Percentiles rank a stretch among this genome's conserved stretches.
These are phyloP conservation scores for Cyclocybe aegerita DNA, from an alignment of 768 basidiomycete species.

Conservation along the genomic window DNA sequence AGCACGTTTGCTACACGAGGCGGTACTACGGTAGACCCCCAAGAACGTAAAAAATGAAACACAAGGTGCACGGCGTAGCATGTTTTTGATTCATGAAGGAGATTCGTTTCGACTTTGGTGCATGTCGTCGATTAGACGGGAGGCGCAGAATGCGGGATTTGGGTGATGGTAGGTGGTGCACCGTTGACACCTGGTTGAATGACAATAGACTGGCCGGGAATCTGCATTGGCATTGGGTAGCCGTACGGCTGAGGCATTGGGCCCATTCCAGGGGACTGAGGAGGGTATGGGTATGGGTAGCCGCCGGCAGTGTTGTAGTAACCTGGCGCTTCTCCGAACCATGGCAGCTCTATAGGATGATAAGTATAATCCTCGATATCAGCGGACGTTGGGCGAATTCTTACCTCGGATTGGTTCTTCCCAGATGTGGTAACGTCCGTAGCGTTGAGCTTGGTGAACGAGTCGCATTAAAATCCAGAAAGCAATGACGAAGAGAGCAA, in stretches of 20 bases:
- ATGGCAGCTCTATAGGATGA: slow-evolving; percentile 54
- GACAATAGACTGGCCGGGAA: slow-evolving; percentile 61
- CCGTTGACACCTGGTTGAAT: slow-evolving; percentile 69
- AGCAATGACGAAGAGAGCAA: slow-evolving; percentile 45
- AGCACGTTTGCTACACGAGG: slow-evolving; percentile 21
- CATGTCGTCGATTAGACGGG: slow-evolving; percentile 19
- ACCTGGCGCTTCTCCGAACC: slow-evolving; percentile 74
- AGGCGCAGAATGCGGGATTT: slow-evolving; percentile 41
- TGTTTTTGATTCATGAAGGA: slow-evolving; percentile 2
- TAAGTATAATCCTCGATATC: neutral
- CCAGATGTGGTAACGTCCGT: slow-evolving; percentile 58
- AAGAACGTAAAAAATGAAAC: neutral
- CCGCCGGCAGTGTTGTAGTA: slow-evolving; percentile 48
- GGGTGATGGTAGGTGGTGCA: slow-evolving; percentile 57
- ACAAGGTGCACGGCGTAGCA: neutral
- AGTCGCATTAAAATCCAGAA: slow-evolving; percentile 58
- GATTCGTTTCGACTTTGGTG: neutral
- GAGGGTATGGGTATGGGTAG: slow-evolving; percentile 20
- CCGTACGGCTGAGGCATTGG: slow-evolving; percentile 5
- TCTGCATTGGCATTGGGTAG: slow-evolving; percentile 21
- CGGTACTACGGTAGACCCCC: neutral
- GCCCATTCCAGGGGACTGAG: no score
- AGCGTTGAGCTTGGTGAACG: slow-evolving; percentile 50
- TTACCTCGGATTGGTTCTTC: slow-evolving; percentile 53
- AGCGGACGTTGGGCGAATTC: slow-evolving; percentile 4